Evolutionary conservation across 148 eudicot genomes (phyloP).

Genomic region (Arbutus unedo): DNA sequence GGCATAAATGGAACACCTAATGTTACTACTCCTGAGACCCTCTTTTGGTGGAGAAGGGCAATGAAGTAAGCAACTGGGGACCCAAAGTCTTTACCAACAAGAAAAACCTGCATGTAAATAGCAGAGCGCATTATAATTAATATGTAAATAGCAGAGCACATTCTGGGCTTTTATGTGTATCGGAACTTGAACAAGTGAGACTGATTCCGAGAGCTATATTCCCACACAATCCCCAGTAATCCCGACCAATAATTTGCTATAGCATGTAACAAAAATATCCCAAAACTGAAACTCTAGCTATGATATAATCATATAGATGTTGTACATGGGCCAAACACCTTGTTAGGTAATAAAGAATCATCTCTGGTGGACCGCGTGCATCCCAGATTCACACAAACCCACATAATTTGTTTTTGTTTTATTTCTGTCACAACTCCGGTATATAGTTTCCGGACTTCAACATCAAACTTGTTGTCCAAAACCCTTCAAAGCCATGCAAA

Average conservation of each 20-base stretch:
- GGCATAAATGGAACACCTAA: constrained; percentile 35
- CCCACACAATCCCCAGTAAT: neutral
- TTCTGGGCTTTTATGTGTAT: neutral
- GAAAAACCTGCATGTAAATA: constrained; percentile 28
- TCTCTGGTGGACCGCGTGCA: neutral
- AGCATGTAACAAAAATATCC: neutral
- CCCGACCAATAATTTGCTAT: neutral
- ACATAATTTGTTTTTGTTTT: neutral
- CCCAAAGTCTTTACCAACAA: constrained; percentile 46
- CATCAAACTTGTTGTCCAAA: neutral
- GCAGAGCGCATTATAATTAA: neutral
- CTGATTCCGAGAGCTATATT: neutral
- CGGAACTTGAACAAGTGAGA: neutral
- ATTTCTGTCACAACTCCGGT: neutral
- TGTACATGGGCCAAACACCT: neutral
- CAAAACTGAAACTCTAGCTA: neutral
- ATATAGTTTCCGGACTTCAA: neutral
- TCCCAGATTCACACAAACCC: neutral
- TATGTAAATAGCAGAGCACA: neutral
- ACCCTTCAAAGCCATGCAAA: neutral
- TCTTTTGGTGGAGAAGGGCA: constrained; percentile 24
- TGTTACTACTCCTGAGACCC: constrained; percentile 31
- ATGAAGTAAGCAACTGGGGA: constrained; percentile 20
- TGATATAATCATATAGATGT: neutral
- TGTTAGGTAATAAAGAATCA: neutral